A percentile compares a stretch with the other conserved stretches of the same genome.
These are phyloP conservation scores for Luffa acutangula DNA, from an alignment of 306 rosid species.

Conservation along the genomic window DNA sequence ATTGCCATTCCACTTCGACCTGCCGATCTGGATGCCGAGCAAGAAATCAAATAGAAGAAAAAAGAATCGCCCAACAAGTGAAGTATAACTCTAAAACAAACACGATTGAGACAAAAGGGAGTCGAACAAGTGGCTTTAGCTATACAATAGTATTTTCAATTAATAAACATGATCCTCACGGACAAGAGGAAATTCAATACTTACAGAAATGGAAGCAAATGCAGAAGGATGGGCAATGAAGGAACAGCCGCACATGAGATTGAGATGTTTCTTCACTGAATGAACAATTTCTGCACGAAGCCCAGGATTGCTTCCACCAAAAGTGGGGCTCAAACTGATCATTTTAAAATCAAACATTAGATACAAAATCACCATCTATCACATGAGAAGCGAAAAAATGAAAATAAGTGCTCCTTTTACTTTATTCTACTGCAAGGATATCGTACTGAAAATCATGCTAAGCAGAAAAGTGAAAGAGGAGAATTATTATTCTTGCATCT, in stretches of 20 bases:
- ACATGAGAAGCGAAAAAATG: slow-evolving; percentile 3
- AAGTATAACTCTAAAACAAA: background rate
- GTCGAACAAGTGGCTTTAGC: background rate
- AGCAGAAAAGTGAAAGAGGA: background rate
- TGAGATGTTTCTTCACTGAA: slow-evolving; percentile 69
- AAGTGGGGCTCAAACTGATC: slow-evolving; percentile 70
- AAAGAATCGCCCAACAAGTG: background rate
- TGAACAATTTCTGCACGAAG: slow-evolving; percentile 76
- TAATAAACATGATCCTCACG: background rate
- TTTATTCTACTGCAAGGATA: background rate
- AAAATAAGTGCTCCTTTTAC: background rate
- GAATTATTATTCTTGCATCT: background rate
- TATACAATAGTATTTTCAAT: background rate
- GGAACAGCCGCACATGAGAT: slow-evolving; percentile 69
- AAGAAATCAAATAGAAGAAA: background rate
- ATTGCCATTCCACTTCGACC: slow-evolving; percentile 98
- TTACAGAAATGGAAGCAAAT: slow-evolving; percentile 82
- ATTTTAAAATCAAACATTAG: slow-evolving; percentile 4
- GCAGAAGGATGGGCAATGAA: slow-evolving; percentile 69
- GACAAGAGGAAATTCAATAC: slow-evolving; percentile 4
- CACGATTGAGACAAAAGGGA: background rate
- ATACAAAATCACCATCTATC: slow-evolving; percentile 5
- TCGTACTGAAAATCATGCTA: background rate
- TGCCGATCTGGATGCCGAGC: slow-evolving; percentile 53
- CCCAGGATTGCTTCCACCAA: slow-evolving; percentile 98